Conservation (phyloP, 2,329 filamentous ascomycete genomes). For the Fusarium nanum region DNA sequence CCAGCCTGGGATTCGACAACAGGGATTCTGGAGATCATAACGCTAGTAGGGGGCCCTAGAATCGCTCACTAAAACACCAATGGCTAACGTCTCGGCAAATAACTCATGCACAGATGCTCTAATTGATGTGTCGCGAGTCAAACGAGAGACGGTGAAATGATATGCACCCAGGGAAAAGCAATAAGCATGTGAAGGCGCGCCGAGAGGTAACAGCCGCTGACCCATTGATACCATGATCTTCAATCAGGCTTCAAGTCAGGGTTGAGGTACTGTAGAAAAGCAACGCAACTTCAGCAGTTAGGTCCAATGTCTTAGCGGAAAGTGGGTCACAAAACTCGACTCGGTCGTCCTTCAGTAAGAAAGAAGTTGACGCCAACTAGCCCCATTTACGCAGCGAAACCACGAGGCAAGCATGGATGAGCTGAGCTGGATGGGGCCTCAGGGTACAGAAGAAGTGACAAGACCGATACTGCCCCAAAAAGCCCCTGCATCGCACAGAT, state of each 20-base stretch:
- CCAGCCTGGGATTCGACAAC: conserved; percentile 31
- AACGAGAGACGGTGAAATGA: not conserved
- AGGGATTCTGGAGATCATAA: conserved; percentile 42
- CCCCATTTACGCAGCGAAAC: conserved; percentile 19
- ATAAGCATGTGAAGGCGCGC: conserved; percentile 1
- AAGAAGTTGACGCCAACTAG: not conserved
- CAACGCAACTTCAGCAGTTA: not conserved
- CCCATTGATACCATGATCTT: conserved; percentile 11
- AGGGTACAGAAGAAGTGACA: conserved; percentile 12
- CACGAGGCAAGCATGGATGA: conserved; percentile 38
- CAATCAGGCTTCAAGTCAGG: conserved; percentile 9
- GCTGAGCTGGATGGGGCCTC: conserved; percentile 1
- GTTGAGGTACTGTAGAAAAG: not conserved
- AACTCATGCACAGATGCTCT: conserved; percentile 12
- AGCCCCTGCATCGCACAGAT: conserved; percentile 31
- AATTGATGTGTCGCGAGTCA: conserved; percentile 6
- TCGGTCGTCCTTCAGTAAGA: conserved; percentile 2
- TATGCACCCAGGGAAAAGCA: not conserved
- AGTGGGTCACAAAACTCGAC: not conserved
- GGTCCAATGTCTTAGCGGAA: not conserved
- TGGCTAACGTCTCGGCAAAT: conserved; percentile 23
- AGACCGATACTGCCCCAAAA: not conserved
- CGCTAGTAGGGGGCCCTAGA: conserved; percentile 35
- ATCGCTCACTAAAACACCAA: not conserved
- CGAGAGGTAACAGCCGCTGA: not conserved